phyloP scores from a whole-genome alignment of 78 protist species.

The Trichosphaerium sp. region DNA sequence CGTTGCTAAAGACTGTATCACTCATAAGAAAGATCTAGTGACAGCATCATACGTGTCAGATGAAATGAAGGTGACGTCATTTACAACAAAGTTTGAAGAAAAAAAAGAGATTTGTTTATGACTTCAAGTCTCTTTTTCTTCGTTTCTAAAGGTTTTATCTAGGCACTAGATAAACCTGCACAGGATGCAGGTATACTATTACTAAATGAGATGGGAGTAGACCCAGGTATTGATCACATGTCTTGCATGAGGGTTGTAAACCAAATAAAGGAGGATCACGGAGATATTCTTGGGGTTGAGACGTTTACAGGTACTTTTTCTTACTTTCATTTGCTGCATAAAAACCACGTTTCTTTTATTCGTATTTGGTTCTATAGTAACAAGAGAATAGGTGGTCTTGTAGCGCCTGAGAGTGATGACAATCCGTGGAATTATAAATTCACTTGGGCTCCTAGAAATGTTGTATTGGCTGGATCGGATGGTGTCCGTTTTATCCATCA shows the following conservation, averaged over 20 bases:
- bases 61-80: too few species aligned
- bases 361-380: conserved; percentile 57
- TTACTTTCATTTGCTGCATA: too few species aligned
- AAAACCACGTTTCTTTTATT: conserved; percentile 25
- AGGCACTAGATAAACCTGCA: conserved; percentile 21
- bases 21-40: conserved; percentile 17
- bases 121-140: neutral
- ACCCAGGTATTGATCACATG: conserved; percentile 74
- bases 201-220: conserved; percentile 63
- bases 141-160: neutral
- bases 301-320: too few species aligned
- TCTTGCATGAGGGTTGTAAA: conserved; percentile 45
- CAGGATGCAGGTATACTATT: conserved; percentile 28
- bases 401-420: conserved; percentile 68
- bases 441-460: conserved; percentile 74
- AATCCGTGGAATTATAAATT: conserved; percentile 74
- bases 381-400: conserved; percentile 88
- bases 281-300: conserved; percentile 14
- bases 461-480: conserved; percentile 31
- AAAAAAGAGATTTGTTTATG: too few species aligned
- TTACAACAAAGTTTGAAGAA: too few species aligned
- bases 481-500: conserved; percentile 37
- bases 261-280: conserved; percentile 14
- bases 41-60: conserved; percentile 43
- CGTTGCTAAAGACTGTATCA: conserved; percentile 44